These are phyloP conservation scores for Euryodendron excelsum DNA, from an alignment of 148 eudicot genomes.

Conservation along the genomic window DNA sequence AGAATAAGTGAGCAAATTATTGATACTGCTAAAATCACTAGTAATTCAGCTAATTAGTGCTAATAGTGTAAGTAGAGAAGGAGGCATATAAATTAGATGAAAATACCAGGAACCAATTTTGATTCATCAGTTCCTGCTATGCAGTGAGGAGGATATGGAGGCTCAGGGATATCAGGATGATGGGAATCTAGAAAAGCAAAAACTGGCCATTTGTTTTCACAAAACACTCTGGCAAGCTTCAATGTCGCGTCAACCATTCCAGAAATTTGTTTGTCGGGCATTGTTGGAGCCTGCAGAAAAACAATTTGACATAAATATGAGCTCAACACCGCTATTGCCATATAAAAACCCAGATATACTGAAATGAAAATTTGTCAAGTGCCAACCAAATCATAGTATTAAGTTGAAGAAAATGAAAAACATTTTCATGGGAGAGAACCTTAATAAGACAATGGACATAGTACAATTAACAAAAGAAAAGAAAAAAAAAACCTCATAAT, in stretches of 20 bases:
- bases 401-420: neutral
- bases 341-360: neutral
- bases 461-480: neutral
- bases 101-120: conserved; percentile 74
- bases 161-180: conserved; percentile 89
- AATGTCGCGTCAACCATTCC: conserved; percentile 74
- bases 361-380: neutral
- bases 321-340: neutral
- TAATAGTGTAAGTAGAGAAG: neutral
- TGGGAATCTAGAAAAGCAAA: conserved; percentile 81
- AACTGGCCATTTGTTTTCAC: conserved; percentile 70
- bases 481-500: neutral
- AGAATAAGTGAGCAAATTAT: neutral
- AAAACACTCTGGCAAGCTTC: conserved; percentile 59
- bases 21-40: neutral
- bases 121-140: conserved; percentile 75
- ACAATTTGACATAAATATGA: neutral
- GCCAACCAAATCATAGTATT: neutral
- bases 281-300: conserved; percentile 61
- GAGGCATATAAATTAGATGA: neutral
- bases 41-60: neutral
- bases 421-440: neutral
- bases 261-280: conserved; percentile 59
- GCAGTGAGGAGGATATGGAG: conserved; percentile 95
- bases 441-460: neutral